Percentiles rank a stretch among this genome's conserved stretches.
These are phyloP conservation scores for Azolla pinnata DNA, from an alignment of 75 land plant genomes.

Conservation along the genomic window DNA sequence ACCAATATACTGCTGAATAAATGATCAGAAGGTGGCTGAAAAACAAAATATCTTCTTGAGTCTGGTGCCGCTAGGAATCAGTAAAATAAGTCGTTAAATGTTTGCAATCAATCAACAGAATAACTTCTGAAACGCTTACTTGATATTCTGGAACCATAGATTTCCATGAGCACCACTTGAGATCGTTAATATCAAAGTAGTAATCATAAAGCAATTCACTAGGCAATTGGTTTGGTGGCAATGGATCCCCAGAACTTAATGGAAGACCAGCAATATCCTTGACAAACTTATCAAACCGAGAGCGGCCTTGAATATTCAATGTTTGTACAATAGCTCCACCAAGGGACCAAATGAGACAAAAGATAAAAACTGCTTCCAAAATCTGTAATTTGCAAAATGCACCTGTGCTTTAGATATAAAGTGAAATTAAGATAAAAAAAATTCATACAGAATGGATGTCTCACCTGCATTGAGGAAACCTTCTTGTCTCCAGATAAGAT, in stretches of 20 bases:
- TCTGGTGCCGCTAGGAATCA: no score
- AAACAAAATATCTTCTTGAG: no score
- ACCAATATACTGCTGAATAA: conserved; percentile 22
- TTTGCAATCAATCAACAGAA: no score
- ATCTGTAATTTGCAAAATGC: conserved; percentile 8
- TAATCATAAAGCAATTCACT: conserved; percentile 16
- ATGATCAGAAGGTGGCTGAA: conserved; percentile 29
- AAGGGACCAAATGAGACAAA: conserved; percentile 22
- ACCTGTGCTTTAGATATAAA: background rate
- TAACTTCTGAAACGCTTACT: conserved; percentile 6
- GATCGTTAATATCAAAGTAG: conserved; percentile 15
- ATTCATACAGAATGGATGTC: no score
- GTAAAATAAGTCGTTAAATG: no score
- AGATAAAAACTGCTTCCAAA: conserved; percentile 30
- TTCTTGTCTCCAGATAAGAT: conserved; percentile 12
- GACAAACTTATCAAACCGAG: conserved; percentile 22
- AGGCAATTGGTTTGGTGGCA: conserved; percentile 32
- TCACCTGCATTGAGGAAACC: conserved; percentile 14
- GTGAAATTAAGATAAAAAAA: background rate
- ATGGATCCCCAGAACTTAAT: conserved; percentile 22
- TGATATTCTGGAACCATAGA: conserved; percentile 22
- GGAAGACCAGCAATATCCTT: conserved; percentile 21
- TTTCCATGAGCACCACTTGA: conserved; percentile 31
- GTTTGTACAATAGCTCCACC: conserved; percentile 29
- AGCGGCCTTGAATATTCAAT: conserved; percentile 16